Evolutionary conservation across 257 asterid species (phyloP).

Genomic region (Orobanche coerulescens): DNA sequence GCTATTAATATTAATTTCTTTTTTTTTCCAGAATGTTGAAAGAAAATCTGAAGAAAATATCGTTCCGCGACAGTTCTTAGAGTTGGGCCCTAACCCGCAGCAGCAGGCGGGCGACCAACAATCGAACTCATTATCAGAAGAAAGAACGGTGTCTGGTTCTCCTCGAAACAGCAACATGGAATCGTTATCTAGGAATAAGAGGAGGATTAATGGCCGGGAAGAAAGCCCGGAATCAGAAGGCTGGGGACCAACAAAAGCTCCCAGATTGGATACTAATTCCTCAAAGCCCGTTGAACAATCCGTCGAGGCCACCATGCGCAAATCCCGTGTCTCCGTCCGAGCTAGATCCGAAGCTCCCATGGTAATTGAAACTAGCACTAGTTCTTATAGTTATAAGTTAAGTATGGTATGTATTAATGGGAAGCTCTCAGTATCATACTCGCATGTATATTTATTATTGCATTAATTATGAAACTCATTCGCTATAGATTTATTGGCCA

Average conservation of each 20-base stretch:
- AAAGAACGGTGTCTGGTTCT: constrained; percentile 67
- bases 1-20: background rate
- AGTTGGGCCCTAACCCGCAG: constrained; percentile 34
- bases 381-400: no score
- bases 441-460: no score
- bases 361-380: no score
- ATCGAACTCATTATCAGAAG: constrained; percentile 64
- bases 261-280: constrained; percentile 28
- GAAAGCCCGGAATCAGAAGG: constrained; percentile 76
- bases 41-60: constrained; percentile 28
- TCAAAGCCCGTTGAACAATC: constrained; percentile 43
- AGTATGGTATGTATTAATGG: no score
- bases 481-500: no score
- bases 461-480: no score
- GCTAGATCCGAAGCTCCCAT: constrained; percentile 96
- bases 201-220: constrained; percentile 45
- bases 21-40: constrained; percentile 22
- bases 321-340: constrained; percentile 96
- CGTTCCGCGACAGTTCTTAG: constrained; percentile 63
- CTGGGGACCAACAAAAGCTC: constrained; percentile 52
- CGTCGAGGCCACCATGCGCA: constrained; percentile 74
- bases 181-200: constrained; percentile 26
- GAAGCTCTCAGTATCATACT: no score
- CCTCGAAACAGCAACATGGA: constrained; percentile 27
- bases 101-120: constrained; percentile 34